Evolutionary conservation across 2,329 filamentous ascomycete genomes (phyloP), one percentile per base, ranked within the genome.

Genomic region (Colletotrichum chrysophilum): DNA sequence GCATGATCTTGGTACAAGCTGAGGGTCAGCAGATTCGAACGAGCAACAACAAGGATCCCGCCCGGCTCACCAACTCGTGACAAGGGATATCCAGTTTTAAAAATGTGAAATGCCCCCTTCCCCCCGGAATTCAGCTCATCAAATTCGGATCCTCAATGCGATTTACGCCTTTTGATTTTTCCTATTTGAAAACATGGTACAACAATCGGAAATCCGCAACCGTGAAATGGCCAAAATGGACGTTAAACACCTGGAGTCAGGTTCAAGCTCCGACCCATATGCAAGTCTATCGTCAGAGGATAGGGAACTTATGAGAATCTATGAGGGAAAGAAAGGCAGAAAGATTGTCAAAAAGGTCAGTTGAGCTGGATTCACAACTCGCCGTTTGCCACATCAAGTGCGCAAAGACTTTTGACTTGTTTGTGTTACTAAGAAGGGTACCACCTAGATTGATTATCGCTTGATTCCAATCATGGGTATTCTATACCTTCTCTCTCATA

Each of bases 401-500:
- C 7, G 18, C 9, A 30, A 60, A n/a, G 30, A 18, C 10, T 60
- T 26, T 30, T 32, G 13, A 60, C 9, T 14, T 21, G 10, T 14
- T n/a, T 12, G 4, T 60, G 16, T 24, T 30, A n/a, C 56, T 43
- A 43, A 43, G 18, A n/a, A 10, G 9, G 5, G 18, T 43, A n/a
- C 18, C 5, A 34, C 16, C 7, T 32, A 80, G 78, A 76, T 80
- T 6, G 77, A 79, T 43, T 71, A 73, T n/a, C 71, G 78, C 2
- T 71, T 79, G 2, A 69, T 79, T 4, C 78, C 77, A 0, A 78
- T 80, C 7, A 71, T 80, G 71, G 76, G 61, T 0, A 2, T 80
- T 7, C 30, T 80, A 0, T 80, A 80, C 21, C 68, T 80, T 4
- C 65, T 80, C 2, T 66, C 78, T 5, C 70, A 79, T 32, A 76